Evolutionary conservation across 2,329 filamentous ascomycete genomes (phyloP), one percentile per base, ranked within the genome.

Genomic region (Arthrobotrys musiformis): DNA sequence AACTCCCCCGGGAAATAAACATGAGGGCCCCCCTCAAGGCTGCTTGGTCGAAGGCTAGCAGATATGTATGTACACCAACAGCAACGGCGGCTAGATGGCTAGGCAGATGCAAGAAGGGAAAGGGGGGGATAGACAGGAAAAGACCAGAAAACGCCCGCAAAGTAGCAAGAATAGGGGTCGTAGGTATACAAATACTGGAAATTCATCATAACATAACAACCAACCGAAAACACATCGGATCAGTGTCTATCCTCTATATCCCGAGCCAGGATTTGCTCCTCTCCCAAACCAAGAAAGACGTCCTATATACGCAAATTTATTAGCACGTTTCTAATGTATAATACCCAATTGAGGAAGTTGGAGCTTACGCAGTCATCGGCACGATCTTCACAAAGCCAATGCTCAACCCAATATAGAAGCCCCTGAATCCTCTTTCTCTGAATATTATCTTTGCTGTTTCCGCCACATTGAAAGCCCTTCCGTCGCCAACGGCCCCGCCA

Each of bases 311-410:
- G 19, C 19, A 4, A 5, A 2, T 15, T 19, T 35, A 58, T 80
- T 61, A 80, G 78, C 24, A 40, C 24, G 26, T 46, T 9, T 74
- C 30, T 19, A 46, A 40, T 44, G n/a, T 19, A 58, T 28, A 6
- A 17, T 54, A 7, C 15, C 28, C 24, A 35, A 64, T 33, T 8
- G 26, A 35, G 54, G 50, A 30, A 6, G 17, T n/a, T n/a, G n/a
- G n/a, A n/a, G 81, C 80, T 80, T 74, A 81, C 11, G 95, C 95
- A 28, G 85, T 89, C 92, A 99, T 91, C 2, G 95, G 95, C 78
- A 97, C 87, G 62, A 98, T 89, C 85, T 99, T 99, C 82, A 93
- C 89, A 83, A 98, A 99, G 6, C 95, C 95, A 83, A 99, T 97
- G 0, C 92, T 93, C 82, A 99, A 85, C 0, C 95, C 95, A 9